These are phyloP conservation scores for Capsicum pubescens DNA, from an alignment of 257 asterid genomes.

Conservation along the genomic window DNA sequence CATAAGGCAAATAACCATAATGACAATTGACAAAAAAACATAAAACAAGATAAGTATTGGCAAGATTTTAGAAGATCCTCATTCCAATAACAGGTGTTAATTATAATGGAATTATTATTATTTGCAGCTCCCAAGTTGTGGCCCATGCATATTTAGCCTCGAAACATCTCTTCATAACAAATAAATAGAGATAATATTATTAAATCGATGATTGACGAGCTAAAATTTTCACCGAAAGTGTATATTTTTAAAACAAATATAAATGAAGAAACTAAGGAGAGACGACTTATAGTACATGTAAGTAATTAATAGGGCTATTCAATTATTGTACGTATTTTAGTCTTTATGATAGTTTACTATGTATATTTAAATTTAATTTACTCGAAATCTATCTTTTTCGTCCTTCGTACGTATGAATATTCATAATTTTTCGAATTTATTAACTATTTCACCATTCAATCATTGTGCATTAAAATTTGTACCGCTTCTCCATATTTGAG, in stretches of 20 bases:
- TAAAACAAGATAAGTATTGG: background rate
- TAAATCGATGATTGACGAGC: background rate
- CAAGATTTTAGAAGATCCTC: constrained; percentile 12
- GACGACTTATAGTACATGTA: background rate
- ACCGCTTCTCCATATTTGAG: too few relatives aligned
- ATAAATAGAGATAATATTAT: background rate
- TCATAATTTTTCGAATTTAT: too few relatives aligned
- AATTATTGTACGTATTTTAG: too few relatives aligned
- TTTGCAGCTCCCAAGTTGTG: background rate
- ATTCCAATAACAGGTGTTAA: constrained; percentile 10
- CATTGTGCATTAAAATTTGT: too few relatives aligned
- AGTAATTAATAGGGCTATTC: too few relatives aligned
- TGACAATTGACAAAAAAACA: background rate
- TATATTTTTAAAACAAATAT: too few relatives aligned
- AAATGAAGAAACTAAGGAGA: background rate
- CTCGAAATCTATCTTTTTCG: too few relatives aligned
- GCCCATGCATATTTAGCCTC: background rate
- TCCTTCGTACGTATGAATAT: too few relatives aligned
- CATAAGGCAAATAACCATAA: background rate
- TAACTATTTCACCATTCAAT: too few relatives aligned
- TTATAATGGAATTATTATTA: background rate
- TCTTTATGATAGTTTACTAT: too few relatives aligned
- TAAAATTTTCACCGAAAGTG: background rate
- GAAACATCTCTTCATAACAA: background rate
- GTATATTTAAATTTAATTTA: too few relatives aligned